phyloP scores from a whole-genome alignment of 1,139 yeast species.

The Blastobotrys elegans region DNA sequence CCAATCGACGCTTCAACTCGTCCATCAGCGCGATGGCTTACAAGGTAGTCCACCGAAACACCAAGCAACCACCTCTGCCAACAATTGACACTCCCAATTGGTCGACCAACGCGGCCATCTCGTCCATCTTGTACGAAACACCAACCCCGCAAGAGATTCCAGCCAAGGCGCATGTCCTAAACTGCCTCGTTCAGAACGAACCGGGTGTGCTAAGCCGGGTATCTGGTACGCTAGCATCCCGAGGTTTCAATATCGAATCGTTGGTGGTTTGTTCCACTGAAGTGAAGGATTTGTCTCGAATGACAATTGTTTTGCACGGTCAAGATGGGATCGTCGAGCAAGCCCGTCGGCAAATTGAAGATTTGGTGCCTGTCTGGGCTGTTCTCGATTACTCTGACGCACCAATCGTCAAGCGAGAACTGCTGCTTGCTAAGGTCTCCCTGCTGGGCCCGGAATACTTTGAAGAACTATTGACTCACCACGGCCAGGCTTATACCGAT shows the following conservation, averaged over 20 bases:
- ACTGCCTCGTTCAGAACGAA: constrained; percentile 96
- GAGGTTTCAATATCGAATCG: constrained; percentile 97
- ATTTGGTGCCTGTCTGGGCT: constrained; percentile 96
- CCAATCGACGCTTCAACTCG: constrained; percentile 22
- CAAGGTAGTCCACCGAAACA: constrained; percentile 78
- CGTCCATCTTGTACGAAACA: constrained; percentile 90
- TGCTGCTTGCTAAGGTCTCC: constrained; percentile 85
- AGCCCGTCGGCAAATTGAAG: constrained; percentile 98
- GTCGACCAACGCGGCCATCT: constrained; percentile 94
- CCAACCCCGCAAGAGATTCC: constrained; percentile 58
- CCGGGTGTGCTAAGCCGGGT: constrained; percentile 95
- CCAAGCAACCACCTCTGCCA: constrained; percentile 86
- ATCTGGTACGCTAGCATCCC: constrained; percentile 93
- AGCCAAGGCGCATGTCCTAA: constrained; percentile 69
- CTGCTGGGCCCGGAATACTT: constrained; percentile 95
- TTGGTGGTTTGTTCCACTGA: constrained; percentile 95
- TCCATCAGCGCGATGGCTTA: constrained; percentile 96
- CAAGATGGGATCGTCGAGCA: constrained; percentile 96
- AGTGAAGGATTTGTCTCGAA: constrained; percentile 88
- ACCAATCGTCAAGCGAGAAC: constrained; percentile 84
- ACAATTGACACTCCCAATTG: constrained; percentile 92
- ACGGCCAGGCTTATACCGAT: constrained; percentile 43
- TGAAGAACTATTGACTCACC: constrained; percentile 89
- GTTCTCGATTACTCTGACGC: constrained; percentile 91
- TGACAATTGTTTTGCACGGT: constrained; percentile 93